Base-by-base conservation (phyloP, 352 stramenopile species). In the Phytophthora sp. region DNA sequence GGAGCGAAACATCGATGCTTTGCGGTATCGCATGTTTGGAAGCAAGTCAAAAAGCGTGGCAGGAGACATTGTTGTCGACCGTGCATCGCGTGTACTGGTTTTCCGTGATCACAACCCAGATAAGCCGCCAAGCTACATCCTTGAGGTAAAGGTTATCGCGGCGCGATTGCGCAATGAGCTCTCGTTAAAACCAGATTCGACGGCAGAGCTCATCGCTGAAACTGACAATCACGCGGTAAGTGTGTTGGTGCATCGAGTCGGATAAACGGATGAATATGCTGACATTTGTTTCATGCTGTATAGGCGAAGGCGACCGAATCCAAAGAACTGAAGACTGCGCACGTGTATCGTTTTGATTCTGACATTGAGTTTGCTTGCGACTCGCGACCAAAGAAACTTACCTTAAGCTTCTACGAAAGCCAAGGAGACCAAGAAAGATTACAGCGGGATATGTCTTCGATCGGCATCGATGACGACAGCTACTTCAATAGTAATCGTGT, bases 101-200 rank as follows among this genome's bases (percentile, higher is more conserved):
- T 94, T 96, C 55, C 82, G 81, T 8, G 80, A 94, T 24, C 72
- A 89, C 13, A 81, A 83, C 37, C 56, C 61, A 15, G 69, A 89
- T 38, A 76, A 64, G 6, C 62, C 77, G 13, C 81, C 85, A 11
- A 82, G 74, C 26, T 96, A 89, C 53, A 80, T 91, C 11, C 55
- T 96, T 10, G 87, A 96, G 65, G 86, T 96, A 4, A 94, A 94
- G 38, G 74, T 96, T 18, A 77, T 94, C n/a, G 84, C 87, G 5
- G 84, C 81, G 8, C 82, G 87, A 18, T 69, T 93, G 54, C 66
- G 75, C 18, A 76, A 85, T 26, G 82, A 91, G 42, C 74, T 94
- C 12, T 80, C 70, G 3, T 55, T 89, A 31, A 81, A 84, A 37
- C 70, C 83, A 15, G 79, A 89, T 26, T 77, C 79, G 7, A 77